Percentiles rank a stretch among this genome's conserved stretches.
These are phyloP conservation scores for Strigomonas culicis DNA, from an alignment of 208 protist species.

Conservation along the genomic window DNA sequence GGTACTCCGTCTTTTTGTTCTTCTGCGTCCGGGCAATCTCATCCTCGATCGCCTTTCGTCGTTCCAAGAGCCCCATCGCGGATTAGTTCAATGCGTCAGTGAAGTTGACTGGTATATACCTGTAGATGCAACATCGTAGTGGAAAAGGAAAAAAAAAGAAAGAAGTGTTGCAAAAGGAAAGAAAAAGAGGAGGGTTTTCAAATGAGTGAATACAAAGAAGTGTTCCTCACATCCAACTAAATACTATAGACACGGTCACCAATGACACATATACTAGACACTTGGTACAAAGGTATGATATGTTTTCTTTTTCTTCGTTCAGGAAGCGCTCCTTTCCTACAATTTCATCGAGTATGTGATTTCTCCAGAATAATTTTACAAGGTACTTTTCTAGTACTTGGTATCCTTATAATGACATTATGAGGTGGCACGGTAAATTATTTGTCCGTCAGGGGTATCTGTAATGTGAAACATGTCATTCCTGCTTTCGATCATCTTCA, in stretches of 20 bases:
- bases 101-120: not conserved
- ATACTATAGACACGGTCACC: too few relatives aligned
- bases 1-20: constrained; percentile 98
- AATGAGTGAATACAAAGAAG: not conserved
- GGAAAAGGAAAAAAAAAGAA: not conserved
- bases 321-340: too few relatives aligned
- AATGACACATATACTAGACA: too few relatives aligned
- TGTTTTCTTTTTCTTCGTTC: too few relatives aligned
- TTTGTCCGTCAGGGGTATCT: too few relatives aligned
- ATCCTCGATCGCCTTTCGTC: constrained; percentile 97
- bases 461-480: not conserved
- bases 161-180: not conserved
- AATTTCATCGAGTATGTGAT: too few relatives aligned
- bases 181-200: not conserved
- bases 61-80: constrained; percentile 95
- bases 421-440: too few relatives aligned
- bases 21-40: constrained; percentile 98
- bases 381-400: too few relatives aligned
- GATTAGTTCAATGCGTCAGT: not conserved
- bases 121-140: not conserved
- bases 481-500: constrained; percentile 3
- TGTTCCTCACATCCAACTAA: too few relatives aligned
- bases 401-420: too few relatives aligned
- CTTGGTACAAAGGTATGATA: too few relatives aligned
- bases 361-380: too few relatives aligned